Evolutionary conservation across 2,329 filamentous ascomycete genomes (phyloP).

Genomic region (Hymenotorrendiella dingleyae): DNA sequence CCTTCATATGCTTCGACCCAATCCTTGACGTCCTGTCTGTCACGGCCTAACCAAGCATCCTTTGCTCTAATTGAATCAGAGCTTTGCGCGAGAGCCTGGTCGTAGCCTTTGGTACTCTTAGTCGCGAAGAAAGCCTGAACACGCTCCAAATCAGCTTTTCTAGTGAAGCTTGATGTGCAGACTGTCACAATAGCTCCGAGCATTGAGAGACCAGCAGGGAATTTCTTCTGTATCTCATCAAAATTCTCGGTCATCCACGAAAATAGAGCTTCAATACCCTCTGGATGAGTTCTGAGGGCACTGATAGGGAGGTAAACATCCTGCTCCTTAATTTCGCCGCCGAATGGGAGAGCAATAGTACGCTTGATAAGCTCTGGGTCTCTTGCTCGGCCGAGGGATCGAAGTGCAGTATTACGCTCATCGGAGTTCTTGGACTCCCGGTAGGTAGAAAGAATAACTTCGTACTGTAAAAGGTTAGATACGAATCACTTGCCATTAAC

Average conservation of each 20-base stretch:
- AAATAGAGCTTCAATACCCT: conserved; percentile 77
- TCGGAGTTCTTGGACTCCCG: conserved; percentile 70
- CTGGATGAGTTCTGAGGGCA: conserved; percentile 68
- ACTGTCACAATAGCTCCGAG: conserved; percentile 79
- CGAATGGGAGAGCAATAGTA: conserved; percentile 69
- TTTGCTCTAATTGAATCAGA: conserved; percentile 81
- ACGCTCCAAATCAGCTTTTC: conserved; percentile 65
- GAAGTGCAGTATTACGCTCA: conserved; percentile 87
- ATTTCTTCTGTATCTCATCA: conserved; percentile 73
- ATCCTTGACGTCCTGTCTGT: conserved; percentile 66
- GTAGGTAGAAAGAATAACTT: conserved; percentile 70
- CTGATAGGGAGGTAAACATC: conserved; percentile 87
- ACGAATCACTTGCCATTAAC: background rate
- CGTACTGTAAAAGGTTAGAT: conserved; percentile 48
- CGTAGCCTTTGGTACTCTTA: conserved; percentile 82
- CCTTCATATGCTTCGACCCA: conserved; percentile 59
- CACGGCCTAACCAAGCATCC: conserved; percentile 72
- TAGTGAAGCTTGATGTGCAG: conserved; percentile 75
- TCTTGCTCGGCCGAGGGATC: conserved; percentile 72
- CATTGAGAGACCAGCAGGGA: conserved; percentile 83
- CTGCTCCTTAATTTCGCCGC: conserved; percentile 83
- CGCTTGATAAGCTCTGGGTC: conserved; percentile 74
- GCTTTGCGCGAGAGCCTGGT: conserved; percentile 84
- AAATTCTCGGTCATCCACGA: conserved; percentile 82
- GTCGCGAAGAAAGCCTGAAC: conserved; percentile 75